Conservation (phyloP, 2,329 filamentous ascomycete genomes). For the Diaporthe nobilis region DNA sequence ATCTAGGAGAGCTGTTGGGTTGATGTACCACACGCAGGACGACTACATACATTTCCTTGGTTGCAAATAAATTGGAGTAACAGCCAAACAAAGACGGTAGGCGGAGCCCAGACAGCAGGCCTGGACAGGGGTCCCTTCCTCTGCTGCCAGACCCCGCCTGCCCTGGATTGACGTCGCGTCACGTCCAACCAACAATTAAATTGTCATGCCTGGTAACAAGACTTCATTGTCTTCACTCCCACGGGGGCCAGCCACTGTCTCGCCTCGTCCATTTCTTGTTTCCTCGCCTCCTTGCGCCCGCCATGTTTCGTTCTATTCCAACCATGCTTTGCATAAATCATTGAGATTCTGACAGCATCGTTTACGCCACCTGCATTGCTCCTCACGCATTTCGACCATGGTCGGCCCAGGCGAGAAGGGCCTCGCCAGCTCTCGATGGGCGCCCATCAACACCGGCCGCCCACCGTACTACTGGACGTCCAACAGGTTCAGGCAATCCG, state of each 20-base stretch:
- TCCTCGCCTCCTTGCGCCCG: background rate
- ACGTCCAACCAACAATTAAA: background rate
- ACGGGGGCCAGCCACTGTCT: background rate
- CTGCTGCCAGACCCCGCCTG: background rate
- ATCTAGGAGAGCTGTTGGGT: background rate
- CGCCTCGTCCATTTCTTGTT: background rate
- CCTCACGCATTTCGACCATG: background rate
- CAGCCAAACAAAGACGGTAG: background rate
- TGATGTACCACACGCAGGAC: background rate
- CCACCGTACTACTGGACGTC: conserved; percentile 35
- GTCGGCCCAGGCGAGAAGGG: conserved; percentile 31
- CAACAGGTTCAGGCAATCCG: conserved; percentile 28
- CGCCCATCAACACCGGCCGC: conserved; percentile 36
- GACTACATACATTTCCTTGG: background rate
- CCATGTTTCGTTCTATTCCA: background rate
- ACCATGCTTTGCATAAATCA: background rate
- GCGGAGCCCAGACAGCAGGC: background rate
- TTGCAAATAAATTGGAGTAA: background rate
- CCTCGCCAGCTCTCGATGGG: conserved; percentile 40
- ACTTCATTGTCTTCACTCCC: background rate
- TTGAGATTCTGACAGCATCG: background rate
- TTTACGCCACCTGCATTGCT: background rate
- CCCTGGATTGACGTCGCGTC: background rate
- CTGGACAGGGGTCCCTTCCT: conserved; percentile 7
- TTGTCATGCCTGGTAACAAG: background rate